phyloP scores from a whole-genome alignment of 139 green algal species.

The Spirogloea muscicola region DNA sequence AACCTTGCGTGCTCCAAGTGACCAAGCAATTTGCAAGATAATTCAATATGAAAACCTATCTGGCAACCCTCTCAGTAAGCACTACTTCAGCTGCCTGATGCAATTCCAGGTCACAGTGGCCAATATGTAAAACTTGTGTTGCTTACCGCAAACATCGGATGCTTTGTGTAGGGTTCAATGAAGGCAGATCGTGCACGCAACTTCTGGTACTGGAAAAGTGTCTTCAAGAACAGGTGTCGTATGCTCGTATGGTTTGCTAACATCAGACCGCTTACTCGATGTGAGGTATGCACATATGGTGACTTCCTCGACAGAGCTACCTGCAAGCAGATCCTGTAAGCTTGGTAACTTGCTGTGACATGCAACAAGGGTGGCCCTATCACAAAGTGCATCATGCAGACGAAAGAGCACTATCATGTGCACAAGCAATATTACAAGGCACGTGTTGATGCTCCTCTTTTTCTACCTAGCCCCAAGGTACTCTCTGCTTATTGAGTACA shows the following conservation, averaged over 20 bases:
- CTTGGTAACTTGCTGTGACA: no score
- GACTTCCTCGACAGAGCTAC: conserved; percentile 91
- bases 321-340: no score
- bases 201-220: conserved; percentile 91
- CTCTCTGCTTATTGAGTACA: no score
- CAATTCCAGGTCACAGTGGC: not conserved
- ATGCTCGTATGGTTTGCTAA: conserved; percentile 98
- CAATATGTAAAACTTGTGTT: not conserved
- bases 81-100: not conserved
- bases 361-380: no score
- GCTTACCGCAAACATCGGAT: conserved; percentile 51
- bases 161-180: conserved; percentile 55
- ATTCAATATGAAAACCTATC: not conserved
- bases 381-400: no score
- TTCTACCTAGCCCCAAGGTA: no score
- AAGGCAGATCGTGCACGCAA: conserved; percentile 67
- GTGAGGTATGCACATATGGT: conserved; percentile 78
- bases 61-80: not conserved
- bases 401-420: no score
- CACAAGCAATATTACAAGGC: no score
- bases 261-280: conserved; percentile 90
- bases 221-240: conserved; percentile 84
- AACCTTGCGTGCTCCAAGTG: no score
- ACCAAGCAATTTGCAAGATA: no score
- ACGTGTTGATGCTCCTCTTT: no score